A percentile compares a stretch with the other conserved stretches of the same genome.
These are phyloP conservation scores for Petasospora rhodanensis DNA, from an alignment of 1,139 yeast species.

Conservation along the genomic window DNA sequence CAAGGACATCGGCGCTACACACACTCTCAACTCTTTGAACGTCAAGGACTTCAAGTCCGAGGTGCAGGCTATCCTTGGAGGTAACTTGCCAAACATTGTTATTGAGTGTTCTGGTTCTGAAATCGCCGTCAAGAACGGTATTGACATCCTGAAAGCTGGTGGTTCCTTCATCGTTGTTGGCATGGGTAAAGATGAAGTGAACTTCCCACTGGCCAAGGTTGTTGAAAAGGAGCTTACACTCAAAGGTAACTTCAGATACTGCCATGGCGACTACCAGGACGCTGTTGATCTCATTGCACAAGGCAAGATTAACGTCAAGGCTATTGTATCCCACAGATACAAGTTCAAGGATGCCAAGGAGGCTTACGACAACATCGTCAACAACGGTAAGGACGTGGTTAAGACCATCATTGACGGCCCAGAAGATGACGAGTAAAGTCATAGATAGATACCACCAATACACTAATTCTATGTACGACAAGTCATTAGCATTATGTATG, in stretches of 20 bases:
- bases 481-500: too few species aligned
- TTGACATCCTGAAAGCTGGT: constrained; percentile 52
- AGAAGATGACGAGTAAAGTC: constrained; percentile 15
- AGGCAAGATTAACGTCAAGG: constrained; percentile 57
- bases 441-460: too few species aligned
- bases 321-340: constrained; percentile 75
- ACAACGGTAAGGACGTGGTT: constrained; percentile 46
- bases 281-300: constrained; percentile 64
- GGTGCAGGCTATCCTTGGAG: constrained; percentile 37
- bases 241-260: constrained; percentile 80
- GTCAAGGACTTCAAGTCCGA: constrained; percentile 35
- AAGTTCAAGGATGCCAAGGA: constrained; percentile 68
- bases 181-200: constrained; percentile 61
- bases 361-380: constrained; percentile 69
- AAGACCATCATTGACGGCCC: constrained; percentile 63
- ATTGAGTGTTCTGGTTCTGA: constrained; percentile 75
- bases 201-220: constrained; percentile 71
- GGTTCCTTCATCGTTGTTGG: constrained; percentile 76
- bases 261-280: constrained; percentile 70
- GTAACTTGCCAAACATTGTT: constrained; percentile 53
- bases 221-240: constrained; percentile 66
- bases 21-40: constrained; percentile 51
- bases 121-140: constrained; percentile 61
- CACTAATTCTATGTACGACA: too few species aligned
- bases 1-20: constrained; percentile 36